Conservation (phyloP, 768 basidiomycete genomes). For the Trametes meyenii region DNA sequence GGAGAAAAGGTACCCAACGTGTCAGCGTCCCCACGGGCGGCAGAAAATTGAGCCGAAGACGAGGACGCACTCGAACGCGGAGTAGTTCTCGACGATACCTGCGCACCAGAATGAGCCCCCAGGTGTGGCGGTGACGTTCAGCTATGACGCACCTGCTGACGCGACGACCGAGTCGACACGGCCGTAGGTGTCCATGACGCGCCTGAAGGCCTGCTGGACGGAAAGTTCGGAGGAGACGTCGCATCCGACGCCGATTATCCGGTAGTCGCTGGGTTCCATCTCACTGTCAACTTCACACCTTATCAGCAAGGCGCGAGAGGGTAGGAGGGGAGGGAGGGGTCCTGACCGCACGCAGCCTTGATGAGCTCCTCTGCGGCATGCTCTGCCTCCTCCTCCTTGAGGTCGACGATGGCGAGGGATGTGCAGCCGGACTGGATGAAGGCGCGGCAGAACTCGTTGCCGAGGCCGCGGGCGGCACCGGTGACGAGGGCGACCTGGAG, state of each 20-base stretch:
- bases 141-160: slow-evolving; percentile 68
- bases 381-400: slow-evolving; percentile 70
- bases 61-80: slow-evolving; percentile 75
- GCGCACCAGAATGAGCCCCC: slow-evolving; percentile 6
- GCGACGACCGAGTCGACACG: slow-evolving; percentile 84
- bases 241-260: slow-evolving; percentile 78
- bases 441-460: slow-evolving; percentile 87
- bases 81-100: slow-evolving; percentile 89
- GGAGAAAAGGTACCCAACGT: background rate
- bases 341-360: slow-evolving; percentile 52
- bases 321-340: slow-evolving; percentile 11
- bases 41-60: background rate
- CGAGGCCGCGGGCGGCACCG: slow-evolving; percentile 90
- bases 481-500: slow-evolving; percentile 87
- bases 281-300: slow-evolving; percentile 54
- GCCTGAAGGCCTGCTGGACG: slow-evolving; percentile 72
- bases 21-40: slow-evolving; percentile 22
- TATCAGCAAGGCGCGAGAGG: slow-evolving; percentile 32
- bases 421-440: slow-evolving; percentile 89
- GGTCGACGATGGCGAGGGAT: slow-evolving; percentile 77
- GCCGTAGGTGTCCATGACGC: slow-evolving; percentile 66
- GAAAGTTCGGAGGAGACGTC: slow-evolving; percentile 84
- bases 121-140: background rate
- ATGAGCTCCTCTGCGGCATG: slow-evolving; percentile 70
- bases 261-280: slow-evolving; percentile 55